Evolutionary conservation across 1,284 basidiomycete species (phyloP), one percentile per base, ranked within the genome.

Genomic region (Lignosus rhinocerotis): DNA sequence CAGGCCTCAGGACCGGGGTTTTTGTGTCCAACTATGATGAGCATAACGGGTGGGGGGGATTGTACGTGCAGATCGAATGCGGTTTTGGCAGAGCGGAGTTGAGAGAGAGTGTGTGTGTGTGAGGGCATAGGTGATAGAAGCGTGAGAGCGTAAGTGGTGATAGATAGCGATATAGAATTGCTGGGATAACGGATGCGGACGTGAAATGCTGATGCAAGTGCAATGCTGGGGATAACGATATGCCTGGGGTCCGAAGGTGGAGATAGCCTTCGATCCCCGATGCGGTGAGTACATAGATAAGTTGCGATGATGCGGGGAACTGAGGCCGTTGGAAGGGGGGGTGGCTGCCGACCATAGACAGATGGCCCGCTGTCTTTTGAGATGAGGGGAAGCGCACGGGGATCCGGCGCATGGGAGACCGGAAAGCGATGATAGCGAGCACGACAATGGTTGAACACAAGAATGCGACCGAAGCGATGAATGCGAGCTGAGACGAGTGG

Each of bases 81-180:
- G 56, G 30, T 59, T 62, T 62, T 59, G 57, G 45, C 43, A 58
- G 57, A 61, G 59, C 56, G 59, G 59, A 47, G 56, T 56, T 42
- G 30, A 8, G 49, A 12, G 12, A 14, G 11, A 21, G 21, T 44
- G 12, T 56, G 53, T 51, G 11, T 43, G 21, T 44, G 12, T 56
- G 53, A 51, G 43, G 53, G 51, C 42, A 60, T 57, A 51, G 48
- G 55, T 46, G 51, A 51, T 36, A 10, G 34, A 36, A 6, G 36
- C 5, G 25, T 48, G 61, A 52, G 49, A 61, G 51, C 62, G 57
- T 61, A 53, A 55, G 59, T 47, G 57, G 48, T n/a, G 59, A 61
- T 64, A 64, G 62, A 64, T 64, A 64, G 51, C 53, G 59, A 61
- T 64, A 62, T 56, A 61, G 59, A 61, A 51, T 47, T 63, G 59